Evolutionary conservation across 75 land plant species (phyloP).

Genomic region (Sequoiadendron giganteum): DNA sequence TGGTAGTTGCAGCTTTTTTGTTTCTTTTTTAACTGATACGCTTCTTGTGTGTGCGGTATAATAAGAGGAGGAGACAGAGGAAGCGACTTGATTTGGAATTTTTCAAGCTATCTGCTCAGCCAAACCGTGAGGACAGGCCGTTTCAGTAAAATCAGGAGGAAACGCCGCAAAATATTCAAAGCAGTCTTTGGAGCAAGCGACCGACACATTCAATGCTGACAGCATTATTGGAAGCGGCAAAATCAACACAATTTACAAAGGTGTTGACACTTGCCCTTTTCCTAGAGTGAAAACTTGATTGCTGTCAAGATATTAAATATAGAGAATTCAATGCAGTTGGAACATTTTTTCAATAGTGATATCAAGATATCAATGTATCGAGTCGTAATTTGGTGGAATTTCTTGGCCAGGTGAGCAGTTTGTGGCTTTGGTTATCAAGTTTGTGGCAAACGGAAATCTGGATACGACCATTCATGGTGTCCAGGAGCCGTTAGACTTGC

Average conservation of each 20-base stretch:
- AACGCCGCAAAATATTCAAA: not conserved
- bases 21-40: too few relatives aligned
- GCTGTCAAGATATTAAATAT: constrained; percentile 7
- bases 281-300: not conserved
- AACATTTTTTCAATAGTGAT: constrained; percentile 18
- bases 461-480: constrained; percentile 41
- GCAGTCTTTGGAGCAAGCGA: constrained; percentile 11
- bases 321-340: not conserved
- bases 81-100: too few relatives aligned
- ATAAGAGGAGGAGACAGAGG: too few relatives aligned
- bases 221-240: constrained; percentile 16
- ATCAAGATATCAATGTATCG: constrained; percentile 6
- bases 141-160: too few relatives aligned
- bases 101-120: too few relatives aligned
- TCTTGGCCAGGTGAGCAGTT: constrained; percentile 30
- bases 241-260: constrained; percentile 15
- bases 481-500: constrained; percentile 3
- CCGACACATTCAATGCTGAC: constrained; percentile 3
- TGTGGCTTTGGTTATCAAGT: constrained; percentile 71
- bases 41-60: too few relatives aligned
- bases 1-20: too few relatives aligned
- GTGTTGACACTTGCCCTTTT: not conserved
- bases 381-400: constrained; percentile 14
- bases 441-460: constrained; percentile 81
- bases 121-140: too few relatives aligned